Conservation (phyloP, 1,284 basidiomycete species). For the Coriolopsis trogii region DNA sequence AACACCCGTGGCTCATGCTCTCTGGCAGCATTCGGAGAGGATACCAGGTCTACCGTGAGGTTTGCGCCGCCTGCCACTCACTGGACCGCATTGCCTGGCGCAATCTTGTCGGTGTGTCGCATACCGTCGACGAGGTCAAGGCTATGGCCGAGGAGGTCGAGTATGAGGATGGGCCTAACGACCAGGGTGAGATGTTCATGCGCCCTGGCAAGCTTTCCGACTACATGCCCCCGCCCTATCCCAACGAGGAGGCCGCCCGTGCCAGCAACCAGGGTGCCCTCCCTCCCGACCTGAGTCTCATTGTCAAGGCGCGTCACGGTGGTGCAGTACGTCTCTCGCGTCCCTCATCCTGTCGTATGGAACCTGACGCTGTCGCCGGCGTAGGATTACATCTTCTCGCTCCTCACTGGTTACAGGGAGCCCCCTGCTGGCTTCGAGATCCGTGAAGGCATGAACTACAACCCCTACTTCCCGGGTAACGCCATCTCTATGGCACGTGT, state of each 20-base stretch:
- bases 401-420: constrained; percentile 97
- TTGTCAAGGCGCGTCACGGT: constrained; percentile 98
- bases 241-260: constrained; percentile 98
- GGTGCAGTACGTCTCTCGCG: constrained; percentile 69
- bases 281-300: constrained; percentile 96
- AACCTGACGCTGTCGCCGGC: constrained; percentile 3
- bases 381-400: constrained; percentile 96
- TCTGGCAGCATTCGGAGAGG: constrained; percentile 88
- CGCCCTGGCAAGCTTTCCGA: constrained; percentile 97
- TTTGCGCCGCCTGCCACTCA: constrained; percentile 98
- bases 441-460: constrained; percentile 98
- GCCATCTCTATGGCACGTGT: constrained; percentile 99
- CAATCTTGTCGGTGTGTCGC: constrained; percentile 97
- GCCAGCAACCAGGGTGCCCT: constrained; percentile 94
- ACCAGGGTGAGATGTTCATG: constrained; percentile 97
- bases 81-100: constrained; percentile 99
- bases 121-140: constrained; percentile 92
- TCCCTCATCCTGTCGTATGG: neutral
- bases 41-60: constrained; percentile 99
- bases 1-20: constrained; percentile 8
- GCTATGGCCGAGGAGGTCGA: constrained; percentile 96
- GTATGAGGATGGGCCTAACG: constrained; percentile 96
- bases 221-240: constrained; percentile 95
- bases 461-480: constrained; percentile 96
- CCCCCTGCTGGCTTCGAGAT: constrained; percentile 96